Evolutionary conservation across 352 stramenopile genomes (phyloP).

Genomic region (Phytophthora pseudosyringae): DNA sequence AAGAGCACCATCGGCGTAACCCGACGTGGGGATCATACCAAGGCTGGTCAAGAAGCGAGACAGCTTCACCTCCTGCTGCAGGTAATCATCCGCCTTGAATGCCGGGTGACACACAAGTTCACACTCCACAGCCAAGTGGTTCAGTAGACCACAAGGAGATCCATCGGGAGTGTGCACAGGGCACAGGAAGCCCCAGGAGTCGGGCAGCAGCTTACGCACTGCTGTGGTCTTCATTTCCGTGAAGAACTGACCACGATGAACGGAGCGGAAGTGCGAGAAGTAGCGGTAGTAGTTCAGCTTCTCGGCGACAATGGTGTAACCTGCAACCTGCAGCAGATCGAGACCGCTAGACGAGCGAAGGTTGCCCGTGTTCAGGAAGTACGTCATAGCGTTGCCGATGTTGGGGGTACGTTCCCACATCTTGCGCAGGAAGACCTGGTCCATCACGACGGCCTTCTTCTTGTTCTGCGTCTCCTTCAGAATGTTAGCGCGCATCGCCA

Average conservation of each 20-base stretch:
- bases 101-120: constrained; percentile 84
- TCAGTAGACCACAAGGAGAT: constrained; percentile 98
- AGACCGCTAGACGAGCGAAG: constrained; percentile 96
- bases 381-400: constrained; percentile 96
- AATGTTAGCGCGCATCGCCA: constrained; percentile 75
- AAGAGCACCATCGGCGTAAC: constrained; percentile 82
- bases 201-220: constrained; percentile 97
- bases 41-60: constrained; percentile 77
- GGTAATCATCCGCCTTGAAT: constrained; percentile 72
- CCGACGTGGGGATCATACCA: constrained; percentile 84
- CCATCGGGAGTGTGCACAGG: constrained; percentile 99
- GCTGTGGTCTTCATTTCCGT: constrained; percentile 99
- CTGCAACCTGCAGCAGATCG: constrained; percentile 97
- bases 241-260: constrained; percentile 99
- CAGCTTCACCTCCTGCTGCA: constrained; percentile 80
- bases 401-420: constrained; percentile 90
- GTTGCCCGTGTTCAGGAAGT: constrained; percentile 99
- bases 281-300: constrained; percentile 99
- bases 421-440: constrained; percentile 94
- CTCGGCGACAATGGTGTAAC: constrained; percentile 99
- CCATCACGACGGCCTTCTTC: constrained; percentile 73
- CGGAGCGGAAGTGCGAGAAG: constrained; percentile 98
- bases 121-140: constrained; percentile 97
- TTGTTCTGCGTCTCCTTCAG: constrained; percentile 69
- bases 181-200: constrained; percentile 99